A percentile compares a stretch with the other conserved stretches of the same genome.
Evolutionary conservation across 345 rosid species (phyloP).

Genomic region (Rhodamnia rubescens): DNA sequence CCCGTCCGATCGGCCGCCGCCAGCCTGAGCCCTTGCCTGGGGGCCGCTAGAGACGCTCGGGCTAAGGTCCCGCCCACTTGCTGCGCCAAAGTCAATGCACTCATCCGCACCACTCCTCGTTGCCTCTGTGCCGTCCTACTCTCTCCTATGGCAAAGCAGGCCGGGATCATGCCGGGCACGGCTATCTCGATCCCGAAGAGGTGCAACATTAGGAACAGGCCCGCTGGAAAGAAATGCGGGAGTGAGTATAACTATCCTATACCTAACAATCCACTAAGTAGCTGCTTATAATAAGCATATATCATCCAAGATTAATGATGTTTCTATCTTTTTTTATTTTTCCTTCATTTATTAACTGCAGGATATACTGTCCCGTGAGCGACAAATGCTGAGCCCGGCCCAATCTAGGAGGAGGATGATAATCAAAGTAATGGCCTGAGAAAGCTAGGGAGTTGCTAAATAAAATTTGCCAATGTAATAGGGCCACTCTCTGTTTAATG

Average conservation of each 20-base stretch:
- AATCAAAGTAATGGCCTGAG: background rate
- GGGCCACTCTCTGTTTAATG: background rate
- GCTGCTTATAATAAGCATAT: background rate
- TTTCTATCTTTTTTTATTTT: background rate
- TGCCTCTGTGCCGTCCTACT: constrained; percentile 67
- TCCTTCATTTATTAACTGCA: background rate
- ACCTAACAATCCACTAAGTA: background rate
- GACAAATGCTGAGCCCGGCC: background rate
- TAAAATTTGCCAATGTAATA: background rate
- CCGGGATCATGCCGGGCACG: constrained; percentile 59
- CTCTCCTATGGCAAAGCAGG: constrained; percentile 68
- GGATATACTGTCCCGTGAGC: background rate
- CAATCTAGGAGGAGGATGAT: background rate
- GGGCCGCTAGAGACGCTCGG: constrained; percentile 42
- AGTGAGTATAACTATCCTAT: constrained; percentile 17
- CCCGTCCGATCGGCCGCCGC: constrained; percentile 58
- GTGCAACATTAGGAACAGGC: constrained; percentile 67
- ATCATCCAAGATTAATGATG: background rate
- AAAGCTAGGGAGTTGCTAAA: background rate
- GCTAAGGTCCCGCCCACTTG: constrained; percentile 48
- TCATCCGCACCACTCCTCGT: constrained; percentile 51
- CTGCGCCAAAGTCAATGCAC: constrained; percentile 52
- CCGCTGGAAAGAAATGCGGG: constrained; percentile 69
- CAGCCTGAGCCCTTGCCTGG: constrained; percentile 63
- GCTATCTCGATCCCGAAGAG: constrained; percentile 76